Base-by-base conservation (phyloP, 306 rosid genomes). In the Oemleria cerasiformis region DNA sequence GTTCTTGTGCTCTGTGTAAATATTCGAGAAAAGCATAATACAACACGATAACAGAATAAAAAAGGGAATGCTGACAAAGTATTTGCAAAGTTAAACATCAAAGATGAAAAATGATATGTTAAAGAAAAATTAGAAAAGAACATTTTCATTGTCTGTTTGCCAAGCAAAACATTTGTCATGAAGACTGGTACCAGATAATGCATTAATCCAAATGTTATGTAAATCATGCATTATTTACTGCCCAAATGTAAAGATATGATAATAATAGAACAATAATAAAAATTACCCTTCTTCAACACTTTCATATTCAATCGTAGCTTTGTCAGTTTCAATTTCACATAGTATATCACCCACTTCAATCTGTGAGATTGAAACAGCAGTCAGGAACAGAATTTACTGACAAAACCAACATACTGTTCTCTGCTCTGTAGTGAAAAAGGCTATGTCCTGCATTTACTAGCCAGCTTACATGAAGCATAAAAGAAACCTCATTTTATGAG, bases 311-410 rank as follows among this genome's bases (percentile, higher is more conserved):
- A 94, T 81, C 25, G 97, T 94, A 62, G 97, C 98, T 85, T 94
- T 94, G 81, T 94, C 98, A 21, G 98, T 94, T 79, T 94, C 98
- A 64, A 94, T 94, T 80, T 94, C 98, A 63, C 98, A 94, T 38
- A 94, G 85, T 70, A 94, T 77, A 73, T 94, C 98, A 53, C 98
- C 97, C 75, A 85, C 95, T 81, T 76, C 96, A 77, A 94, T 87
- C 98, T 94, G 97, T 82, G 77, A 78, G 42, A 74, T 75, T 56
- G 63, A 76, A 63, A 57, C 73, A 82, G 54, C 23, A 50, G 39
- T 74, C 68, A 81, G 58, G 70, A 75, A 70, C 57, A 58, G 65
- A 76, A 79, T 58, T 75, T 66, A 34, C 53, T 7, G 39, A 67
- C 53, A 19, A 71, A 71, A 65, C 65, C 41, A 65, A 14, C 70